Evolutionary conservation across 2,329 filamentous ascomycete species (phyloP).

Genomic region (Xylaria multiplex): DNA sequence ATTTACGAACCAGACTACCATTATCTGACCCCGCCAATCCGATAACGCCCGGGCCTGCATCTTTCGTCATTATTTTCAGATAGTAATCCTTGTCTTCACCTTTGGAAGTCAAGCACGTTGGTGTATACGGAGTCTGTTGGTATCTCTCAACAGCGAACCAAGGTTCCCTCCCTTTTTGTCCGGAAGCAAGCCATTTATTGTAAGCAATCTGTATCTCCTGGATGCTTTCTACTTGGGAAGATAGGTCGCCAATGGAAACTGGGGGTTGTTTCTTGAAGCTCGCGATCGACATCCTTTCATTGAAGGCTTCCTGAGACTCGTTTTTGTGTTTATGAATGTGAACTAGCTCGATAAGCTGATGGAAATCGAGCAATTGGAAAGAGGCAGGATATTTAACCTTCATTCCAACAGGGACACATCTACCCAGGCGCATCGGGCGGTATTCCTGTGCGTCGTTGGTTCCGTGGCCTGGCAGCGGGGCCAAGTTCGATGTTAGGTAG

Average conservation of each 20-base stretch:
- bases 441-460: not conserved
- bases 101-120: not conserved
- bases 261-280: not conserved
- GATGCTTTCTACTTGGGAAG: not conserved
- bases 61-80: not conserved
- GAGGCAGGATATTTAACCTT: not conserved
- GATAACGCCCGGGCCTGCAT: not conserved
- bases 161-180: not conserved
- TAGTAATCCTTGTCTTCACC: not conserved
- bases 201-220: not conserved
- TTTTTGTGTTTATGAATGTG: constrained; percentile 10
- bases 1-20: constrained; percentile 3
- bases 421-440: constrained; percentile 14
- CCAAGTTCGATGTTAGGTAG: constrained; percentile 7
- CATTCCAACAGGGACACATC: constrained; percentile 15
- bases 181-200: not conserved
- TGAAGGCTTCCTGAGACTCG: constrained; percentile 7
- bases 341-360: not conserved
- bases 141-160: not conserved
- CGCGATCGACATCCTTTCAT: not conserved
- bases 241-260: not conserved
- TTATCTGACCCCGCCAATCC: not conserved
- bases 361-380: not conserved
- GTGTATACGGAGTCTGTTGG: not conserved
- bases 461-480: not conserved